Base-by-base conservation (phyloP, 805 yeast genomes). In the Ogataea trehalophila region DNA sequence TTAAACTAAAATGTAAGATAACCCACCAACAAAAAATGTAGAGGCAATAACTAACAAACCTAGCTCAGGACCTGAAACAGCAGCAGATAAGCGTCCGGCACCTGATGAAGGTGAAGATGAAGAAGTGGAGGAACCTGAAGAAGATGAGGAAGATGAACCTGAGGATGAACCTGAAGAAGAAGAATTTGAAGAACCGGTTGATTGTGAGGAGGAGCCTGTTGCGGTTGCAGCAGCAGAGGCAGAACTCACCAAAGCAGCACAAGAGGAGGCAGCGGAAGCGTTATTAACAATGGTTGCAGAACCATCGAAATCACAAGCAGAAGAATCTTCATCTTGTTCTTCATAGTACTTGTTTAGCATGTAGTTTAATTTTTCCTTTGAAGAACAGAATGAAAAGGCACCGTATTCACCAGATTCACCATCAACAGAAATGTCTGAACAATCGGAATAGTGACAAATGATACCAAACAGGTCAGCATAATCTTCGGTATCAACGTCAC, bases 291-390 rank as follows among this genome's bases (percentile, higher is more conserved):
- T 48, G n/a, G 84, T 60, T 34, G 91, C 94, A 48, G 83, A 75
- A 46, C 95, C 92, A 47, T 63, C 63, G 66, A 85, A 87, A 65
- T 78, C 80, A 71, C 95, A 87, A 48, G 85, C 91, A 44, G 77
- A 66, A 2, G 65, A 47, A 42, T 57, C 52, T 43, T 65, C 63
- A 53, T 69, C 71, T 50, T 82, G 75, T 37, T 68, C 69, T 43
- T 64, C 64, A 65, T 81, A 81, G 73, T 87, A 87, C 52, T 67
- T 66, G 73, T 86, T 82, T 66, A 87, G 68, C 48, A 85, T 66
- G 68, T 67, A 87, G 46, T 84, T 78, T 58, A 87, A 74, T 71
- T 84, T 80, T 46, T 83, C 85, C 70, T 81, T 77, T 54, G 84
- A 74, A 39, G 79, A 73, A 68, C 96, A 88, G 77, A 72, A 84